Percentiles rank a stretch among this genome's conserved stretches.
Evolutionary conservation across 2,329 filamentous ascomycete genomes (phyloP).

Genomic region (Fusarium verticillioides): DNA sequence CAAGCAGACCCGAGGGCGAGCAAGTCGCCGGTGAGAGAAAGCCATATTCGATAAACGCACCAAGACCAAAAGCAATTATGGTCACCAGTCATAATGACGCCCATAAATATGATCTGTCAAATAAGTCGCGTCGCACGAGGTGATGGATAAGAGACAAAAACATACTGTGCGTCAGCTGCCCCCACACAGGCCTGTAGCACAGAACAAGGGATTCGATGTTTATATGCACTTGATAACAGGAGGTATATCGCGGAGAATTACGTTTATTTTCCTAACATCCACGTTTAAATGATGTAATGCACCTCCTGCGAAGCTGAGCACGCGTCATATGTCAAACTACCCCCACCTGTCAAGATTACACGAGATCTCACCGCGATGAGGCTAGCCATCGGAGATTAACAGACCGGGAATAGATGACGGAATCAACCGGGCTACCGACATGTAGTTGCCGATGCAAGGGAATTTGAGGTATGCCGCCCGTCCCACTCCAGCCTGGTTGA

Average conservation of each 20-base stretch:
- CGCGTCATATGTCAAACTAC: not conserved
- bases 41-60: not conserved
- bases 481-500: not conserved
- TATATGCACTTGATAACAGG: too few species aligned
- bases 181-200: too few species aligned
- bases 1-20: not conserved
- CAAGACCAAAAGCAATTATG: not conserved
- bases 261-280: fast-evolving
- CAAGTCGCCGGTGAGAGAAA: not conserved
- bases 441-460: not conserved
- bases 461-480: not conserved
- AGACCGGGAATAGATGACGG: not conserved
- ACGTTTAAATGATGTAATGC: fast-evolving
- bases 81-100: not conserved
- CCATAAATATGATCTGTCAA: not conserved
- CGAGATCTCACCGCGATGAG: not conserved
- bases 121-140: not conserved
- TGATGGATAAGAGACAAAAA: not conserved
- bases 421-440: not conserved
- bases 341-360: not conserved
- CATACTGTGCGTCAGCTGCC: not conserved
- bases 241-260: fast-evolving
- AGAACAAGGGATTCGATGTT: too few species aligned
- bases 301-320: fast-evolving
- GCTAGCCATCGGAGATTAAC: not conserved